Conservation (phyloP, 2,329 filamentous ascomycete species). For the Coniella vitis region DNA sequence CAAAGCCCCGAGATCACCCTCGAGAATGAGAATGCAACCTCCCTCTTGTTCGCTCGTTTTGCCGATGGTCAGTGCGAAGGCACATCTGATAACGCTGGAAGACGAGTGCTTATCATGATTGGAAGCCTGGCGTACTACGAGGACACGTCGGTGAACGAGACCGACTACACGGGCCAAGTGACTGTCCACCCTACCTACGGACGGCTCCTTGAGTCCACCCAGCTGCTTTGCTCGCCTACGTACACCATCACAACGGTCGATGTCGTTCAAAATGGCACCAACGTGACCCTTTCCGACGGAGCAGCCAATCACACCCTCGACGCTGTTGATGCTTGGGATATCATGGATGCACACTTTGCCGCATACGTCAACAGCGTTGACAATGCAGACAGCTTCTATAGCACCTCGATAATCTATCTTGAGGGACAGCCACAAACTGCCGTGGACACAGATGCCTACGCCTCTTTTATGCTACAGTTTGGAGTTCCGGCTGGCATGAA, state of each 20-base stretch:
- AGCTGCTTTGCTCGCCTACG: conserved; percentile 23
- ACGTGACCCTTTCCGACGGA: conserved; percentile 10
- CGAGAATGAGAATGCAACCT: neutral
- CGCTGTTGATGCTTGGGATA: conserved; percentile 20
- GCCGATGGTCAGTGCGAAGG: neutral
- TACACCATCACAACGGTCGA: conserved; percentile 21
- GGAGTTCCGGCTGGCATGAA: neutral
- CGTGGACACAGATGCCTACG: neutral
- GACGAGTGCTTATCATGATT: neutral
- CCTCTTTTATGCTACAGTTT: neutral
- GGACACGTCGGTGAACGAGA: neutral
- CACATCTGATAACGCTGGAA: neutral
- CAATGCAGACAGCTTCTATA: conserved; percentile 17
- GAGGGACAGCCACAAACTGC: too few species aligned
- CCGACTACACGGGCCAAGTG: neutral
- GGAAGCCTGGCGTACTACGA: neutral
- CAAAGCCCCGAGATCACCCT: too few species aligned
- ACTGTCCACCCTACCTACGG: neutral
- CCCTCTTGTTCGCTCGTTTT: neutral
- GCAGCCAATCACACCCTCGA: conserved; percentile 13
- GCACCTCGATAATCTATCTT: too few species aligned
- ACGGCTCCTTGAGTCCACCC: conserved; percentile 19
- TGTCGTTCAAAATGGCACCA: conserved; percentile 20
- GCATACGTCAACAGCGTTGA: conserved; percentile 19
- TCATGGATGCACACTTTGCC: conserved; percentile 21